A percentile compares a stretch with the other conserved stretches of the same genome.
phyloP scores from a whole-genome alignment of 2,329 filamentous ascomycete genomes.

The Lojkania enalia region DNA sequence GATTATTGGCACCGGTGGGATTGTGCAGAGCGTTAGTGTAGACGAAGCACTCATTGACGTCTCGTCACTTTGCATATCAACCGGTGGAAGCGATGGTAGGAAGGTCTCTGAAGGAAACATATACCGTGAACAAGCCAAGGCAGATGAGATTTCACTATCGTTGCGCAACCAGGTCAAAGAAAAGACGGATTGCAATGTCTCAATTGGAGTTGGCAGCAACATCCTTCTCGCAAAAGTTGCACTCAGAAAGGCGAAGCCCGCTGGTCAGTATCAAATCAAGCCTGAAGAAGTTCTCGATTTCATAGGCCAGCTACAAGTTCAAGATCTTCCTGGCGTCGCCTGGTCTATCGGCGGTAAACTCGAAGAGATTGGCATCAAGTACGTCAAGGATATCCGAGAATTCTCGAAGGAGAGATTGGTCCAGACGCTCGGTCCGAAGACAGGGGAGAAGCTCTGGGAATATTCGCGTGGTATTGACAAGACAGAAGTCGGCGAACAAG shows the following conservation, averaged over 20 bases:
- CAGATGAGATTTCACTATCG: constrained; percentile 67
- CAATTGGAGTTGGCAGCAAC: constrained; percentile 88
- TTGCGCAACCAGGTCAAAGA: constrained; percentile 72
- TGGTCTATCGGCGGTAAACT: constrained; percentile 85
- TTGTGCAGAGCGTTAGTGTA: constrained; percentile 94
- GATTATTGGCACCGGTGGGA: constrained; percentile 75
- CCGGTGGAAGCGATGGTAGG: constrained; percentile 67
- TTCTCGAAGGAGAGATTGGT: constrained; percentile 75
- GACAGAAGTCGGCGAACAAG: constrained; percentile 82
- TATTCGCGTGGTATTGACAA: constrained; percentile 88
- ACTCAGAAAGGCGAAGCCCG: constrained; percentile 87
- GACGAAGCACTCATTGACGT: constrained; percentile 92
- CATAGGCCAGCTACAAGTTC: constrained; percentile 75
- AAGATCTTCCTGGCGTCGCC: constrained; percentile 88
- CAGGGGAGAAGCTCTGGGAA: constrained; percentile 85
- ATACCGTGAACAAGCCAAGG: constrained; percentile 77
- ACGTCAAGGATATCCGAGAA: constrained; percentile 80
- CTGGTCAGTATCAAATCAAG: constrained; percentile 86
- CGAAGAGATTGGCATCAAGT: constrained; percentile 80
- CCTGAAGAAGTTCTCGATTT: constrained; percentile 78
- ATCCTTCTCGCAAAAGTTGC: constrained; percentile 91
- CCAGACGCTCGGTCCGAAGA: constrained; percentile 82
- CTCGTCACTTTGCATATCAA: constrained; percentile 68
- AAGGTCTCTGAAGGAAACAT: constrained; percentile 69
- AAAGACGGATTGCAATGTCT: constrained; percentile 83